Evolutionary conservation across 441 rosid genomes (phyloP), one percentile per base, ranked within the genome.

Genomic region (Jatropha multifida): DNA sequence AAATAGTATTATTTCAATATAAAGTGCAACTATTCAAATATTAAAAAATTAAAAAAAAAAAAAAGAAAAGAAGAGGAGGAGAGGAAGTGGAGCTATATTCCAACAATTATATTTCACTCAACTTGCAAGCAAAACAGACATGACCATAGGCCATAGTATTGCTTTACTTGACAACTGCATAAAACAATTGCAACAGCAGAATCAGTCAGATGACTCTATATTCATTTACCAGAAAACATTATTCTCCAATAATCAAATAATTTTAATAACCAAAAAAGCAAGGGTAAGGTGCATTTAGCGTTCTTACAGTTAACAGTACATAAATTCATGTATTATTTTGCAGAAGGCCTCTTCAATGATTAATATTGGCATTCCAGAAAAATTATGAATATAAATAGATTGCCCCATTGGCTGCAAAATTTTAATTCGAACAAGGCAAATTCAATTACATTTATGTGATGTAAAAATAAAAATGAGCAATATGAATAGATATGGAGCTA

Each of bases 351-450:
- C 14, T 44, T n/a, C 32, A 20, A 54, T 7, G 44, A 26, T 51
- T 6, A 32, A 11, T 69, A 73, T 48, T 23, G 14, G 69, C 58
- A 17, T 32, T 62, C 13, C 3, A 18, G 37, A 40, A 68, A 54
- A 20, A 58, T 48, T 48, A 63, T 69, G 41, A 46, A 7, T 27
- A 10, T 13, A 14, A 72, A 75, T 20, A 51, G 20, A 76, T 59
- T n/a, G 62, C 72, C 69, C 15, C 17, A n/a, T 38, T 78, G 65
- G 37, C 61, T 51, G 14, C 38, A 68, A 38, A n/a, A 68, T 71
- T 69, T 56, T 7, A n/a, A 27, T 26, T 32, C 11, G 44, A 66
- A 37, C 13, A 72, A 26, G 65, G 55, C 72, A 49, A 66, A 42
- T 49, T 49, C 17, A 46, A 80, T 40, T 58, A 7, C 67, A 71